phyloP scores from a whole-genome alignment of 768 basidiomycete species.

The Russula emetica region DNA sequence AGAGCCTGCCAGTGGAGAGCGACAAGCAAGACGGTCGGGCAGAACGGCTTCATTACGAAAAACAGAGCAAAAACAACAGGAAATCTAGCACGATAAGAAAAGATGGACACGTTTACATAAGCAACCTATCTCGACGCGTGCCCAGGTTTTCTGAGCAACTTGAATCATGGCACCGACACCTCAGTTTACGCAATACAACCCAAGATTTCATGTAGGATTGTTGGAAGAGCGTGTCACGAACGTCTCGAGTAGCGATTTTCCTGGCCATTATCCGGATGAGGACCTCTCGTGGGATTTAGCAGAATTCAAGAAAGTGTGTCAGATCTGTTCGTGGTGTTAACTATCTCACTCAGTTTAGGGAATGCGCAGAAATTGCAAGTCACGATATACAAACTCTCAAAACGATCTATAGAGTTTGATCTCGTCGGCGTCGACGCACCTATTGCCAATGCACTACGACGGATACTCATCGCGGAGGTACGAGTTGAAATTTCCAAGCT shows the following conservation, averaged over 20 bases:
- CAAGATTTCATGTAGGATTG: constrained; percentile 59
- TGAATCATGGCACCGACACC: constrained; percentile 15
- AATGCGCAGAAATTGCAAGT: constrained; percentile 64
- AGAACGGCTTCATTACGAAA: too few relatives aligned
- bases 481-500: constrained; percentile 26
- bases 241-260: constrained; percentile 87
- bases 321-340: background rate
- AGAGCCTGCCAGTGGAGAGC: background rate
- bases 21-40: background rate
- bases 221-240: constrained; percentile 67
- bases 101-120: background rate
- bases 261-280: constrained; percentile 81
- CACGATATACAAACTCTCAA: constrained; percentile 72
- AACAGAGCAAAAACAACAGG: too few relatives aligned
- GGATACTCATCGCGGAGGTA: constrained; percentile 93
- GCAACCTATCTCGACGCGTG: background rate
- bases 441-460: constrained; percentile 89
- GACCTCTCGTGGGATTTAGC: constrained; percentile 80
- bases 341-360: constrained; percentile 30
- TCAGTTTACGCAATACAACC: constrained; percentile 33
- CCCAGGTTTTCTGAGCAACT: background rate
- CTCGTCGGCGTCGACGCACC: constrained; percentile 93
- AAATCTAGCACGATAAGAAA: too few relatives aligned
- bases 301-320: constrained; percentile 69
- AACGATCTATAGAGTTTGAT: constrained; percentile 88